Percentiles rank a stretch among this genome's conserved stretches.
Evolutionary conservation across 2,329 filamentous ascomycete species (phyloP).

Genomic region (Ascochyta viciae-villosae): DNA sequence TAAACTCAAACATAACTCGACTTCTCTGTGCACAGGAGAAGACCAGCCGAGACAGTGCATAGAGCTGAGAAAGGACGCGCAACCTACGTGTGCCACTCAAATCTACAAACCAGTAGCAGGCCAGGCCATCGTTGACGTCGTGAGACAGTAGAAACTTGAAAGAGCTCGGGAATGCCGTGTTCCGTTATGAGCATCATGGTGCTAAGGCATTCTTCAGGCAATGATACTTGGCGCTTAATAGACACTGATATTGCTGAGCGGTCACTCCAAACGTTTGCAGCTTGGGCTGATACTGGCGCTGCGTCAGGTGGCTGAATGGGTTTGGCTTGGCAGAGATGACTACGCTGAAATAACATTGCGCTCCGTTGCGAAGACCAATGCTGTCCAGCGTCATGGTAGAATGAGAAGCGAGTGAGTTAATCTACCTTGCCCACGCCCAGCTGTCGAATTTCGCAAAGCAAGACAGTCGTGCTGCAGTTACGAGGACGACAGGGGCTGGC

Average conservation of each 20-base stretch:
- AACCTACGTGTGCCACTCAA: constrained; percentile 16
- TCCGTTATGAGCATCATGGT: constrained; percentile 45
- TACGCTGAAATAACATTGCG: constrained; percentile 19
- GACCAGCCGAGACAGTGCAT: not conserved
- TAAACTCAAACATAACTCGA: constrained; percentile 2
- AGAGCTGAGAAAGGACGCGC: constrained; percentile 25
- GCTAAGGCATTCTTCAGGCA: constrained; percentile 34
- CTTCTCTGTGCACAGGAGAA: constrained; percentile 1
- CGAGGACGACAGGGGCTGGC: constrained; percentile 6
- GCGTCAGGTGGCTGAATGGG: constrained; percentile 35
- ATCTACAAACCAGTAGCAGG: constrained; percentile 22
- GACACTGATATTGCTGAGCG: constrained; percentile 17
- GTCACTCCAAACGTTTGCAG: constrained; percentile 40
- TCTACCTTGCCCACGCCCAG: constrained; percentile 11
- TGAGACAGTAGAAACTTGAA: constrained; percentile 47
- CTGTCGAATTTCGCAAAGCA: constrained; percentile 10
- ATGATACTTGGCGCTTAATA: constrained; percentile 31
- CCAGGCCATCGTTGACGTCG: constrained; percentile 34
- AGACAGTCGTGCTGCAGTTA: constrained; percentile 12
- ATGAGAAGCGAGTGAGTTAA: constrained; percentile 1
- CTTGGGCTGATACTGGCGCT: constrained; percentile 39
- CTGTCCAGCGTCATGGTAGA: constrained; percentile 1
- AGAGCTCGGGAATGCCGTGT: constrained; percentile 37
- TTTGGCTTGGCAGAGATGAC: constrained; percentile 23
- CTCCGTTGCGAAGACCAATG: constrained; percentile 15